phyloP scores from a whole-genome alignment of 2,329 filamentous ascomycete species.

The Clonostachys byssicola region DNA sequence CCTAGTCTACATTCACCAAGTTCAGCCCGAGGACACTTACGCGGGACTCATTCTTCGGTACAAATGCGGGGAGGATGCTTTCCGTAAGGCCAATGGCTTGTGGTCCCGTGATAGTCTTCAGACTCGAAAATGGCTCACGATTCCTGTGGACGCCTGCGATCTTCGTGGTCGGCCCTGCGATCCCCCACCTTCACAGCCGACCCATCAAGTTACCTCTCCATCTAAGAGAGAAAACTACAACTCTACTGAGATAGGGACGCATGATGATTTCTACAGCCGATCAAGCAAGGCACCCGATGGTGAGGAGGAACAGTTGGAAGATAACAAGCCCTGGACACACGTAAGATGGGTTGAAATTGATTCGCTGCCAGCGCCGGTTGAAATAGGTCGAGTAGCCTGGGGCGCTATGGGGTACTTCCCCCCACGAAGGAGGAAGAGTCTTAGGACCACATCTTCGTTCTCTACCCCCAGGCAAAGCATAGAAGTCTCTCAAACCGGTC shows the following conservation, averaged over 20 bases:
- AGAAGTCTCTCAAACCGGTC: slow-evolving; percentile 46
- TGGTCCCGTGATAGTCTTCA: slow-evolving; percentile 95
- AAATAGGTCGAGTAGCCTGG: slow-evolving; percentile 81
- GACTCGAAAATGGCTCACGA: slow-evolving; percentile 70
- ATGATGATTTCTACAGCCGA: slow-evolving; percentile 36
- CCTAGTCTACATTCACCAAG: slow-evolving; percentile 85
- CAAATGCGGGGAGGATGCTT: slow-evolving; percentile 76
- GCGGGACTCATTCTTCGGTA: slow-evolving; percentile 89
- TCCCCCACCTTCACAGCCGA: slow-evolving; percentile 34
- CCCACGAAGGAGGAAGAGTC: slow-evolving; percentile 81
- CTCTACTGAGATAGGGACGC: slow-evolving; percentile 6
- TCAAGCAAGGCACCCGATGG: slow-evolving; percentile 20
- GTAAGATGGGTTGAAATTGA: slow-evolving; percentile 86
- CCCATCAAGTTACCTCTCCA: slow-evolving; percentile 48
- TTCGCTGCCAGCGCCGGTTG: slow-evolving; percentile 62
- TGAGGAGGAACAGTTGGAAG: slow-evolving; percentile 24
- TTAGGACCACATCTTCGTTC: slow-evolving; percentile 58
- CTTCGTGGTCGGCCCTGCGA: slow-evolving; percentile 70
- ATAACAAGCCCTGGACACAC: slow-evolving; percentile 76
- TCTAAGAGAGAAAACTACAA: slow-evolving; percentile 15
- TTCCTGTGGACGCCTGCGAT: slow-evolving; percentile 87
- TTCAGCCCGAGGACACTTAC: slow-evolving; percentile 79
- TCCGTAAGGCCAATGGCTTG: slow-evolving; percentile 85
- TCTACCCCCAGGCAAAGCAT: slow-evolving; percentile 65
- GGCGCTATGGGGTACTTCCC: slow-evolving; percentile 87